Evolutionary conservation across 148 eudicot species (phyloP), one percentile per base, ranked within the genome.

Genomic region (Pharnaceum exiguum): DNA sequence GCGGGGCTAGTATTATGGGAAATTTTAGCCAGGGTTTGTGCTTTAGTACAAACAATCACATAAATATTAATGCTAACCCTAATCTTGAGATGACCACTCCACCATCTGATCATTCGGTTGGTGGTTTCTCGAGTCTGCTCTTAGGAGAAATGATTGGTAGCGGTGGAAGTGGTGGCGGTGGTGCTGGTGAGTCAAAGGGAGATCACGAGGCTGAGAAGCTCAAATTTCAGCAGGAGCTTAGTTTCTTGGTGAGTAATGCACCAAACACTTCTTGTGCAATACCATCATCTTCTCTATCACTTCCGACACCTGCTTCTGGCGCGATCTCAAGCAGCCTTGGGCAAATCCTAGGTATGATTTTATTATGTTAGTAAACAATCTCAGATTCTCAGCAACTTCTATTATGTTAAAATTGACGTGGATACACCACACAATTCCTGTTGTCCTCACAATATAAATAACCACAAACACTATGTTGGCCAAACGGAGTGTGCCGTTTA

Each of bases 271-370:
- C 53, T 63, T 37, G 67, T 55, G 22, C 74, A 55, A 45, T 28
- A 2, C 5, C 69, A 5, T 39, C 57, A 36, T 57, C 75, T 62
- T 48, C 67, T 43, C 67, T 62, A 18, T 13, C 68, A 66, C 53
- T 56, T 62, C 18, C 56, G 50, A 62, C 75, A 52, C 54, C 75
- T 51, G 51, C 75, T 43, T 67, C 81, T 8, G 45, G 68, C 59
- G 63, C 30, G 2, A 50, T 58, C 35, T 29, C 75, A 2, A 38
- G 23, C 44, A 43, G 42, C 39, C 60, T 71, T 44, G 66, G 65
- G 53, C 79, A 77, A 27, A 46, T 82, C 53, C 79, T 73, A 80
- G 93, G 95, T 90, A 75, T 39, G n/a, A 7, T 55, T 21, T n/a
- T 17, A 46, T 5, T 15, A 2, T 16, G n/a, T n/a, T n/a, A n/a